These are phyloP conservation scores for Silene latifolia DNA, from an alignment of 148 eudicot genomes.

Conservation along the genomic window DNA sequence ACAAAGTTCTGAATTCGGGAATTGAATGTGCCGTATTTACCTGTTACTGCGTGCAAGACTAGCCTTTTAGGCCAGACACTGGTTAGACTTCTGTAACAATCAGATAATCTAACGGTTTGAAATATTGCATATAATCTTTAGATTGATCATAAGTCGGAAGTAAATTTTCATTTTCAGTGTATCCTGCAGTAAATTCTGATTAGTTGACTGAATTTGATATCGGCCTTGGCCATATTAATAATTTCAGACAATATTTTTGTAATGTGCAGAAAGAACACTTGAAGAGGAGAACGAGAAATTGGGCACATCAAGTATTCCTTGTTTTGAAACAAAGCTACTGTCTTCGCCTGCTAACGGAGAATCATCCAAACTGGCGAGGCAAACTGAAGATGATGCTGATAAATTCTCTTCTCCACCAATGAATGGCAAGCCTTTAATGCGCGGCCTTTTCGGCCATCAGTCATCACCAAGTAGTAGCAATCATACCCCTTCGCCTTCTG, in stretches of 20 bases:
- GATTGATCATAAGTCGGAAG: neutral
- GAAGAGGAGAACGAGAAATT: neutral
- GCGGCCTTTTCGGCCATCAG: slow-evolving; percentile 18
- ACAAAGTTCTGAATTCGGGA: neutral
- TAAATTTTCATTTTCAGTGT: slow-evolving; percentile 1
- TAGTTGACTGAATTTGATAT: neutral
- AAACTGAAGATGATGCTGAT: neutral
- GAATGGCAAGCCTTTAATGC: slow-evolving; percentile 18
- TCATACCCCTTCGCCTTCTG: slow-evolving; percentile 11
- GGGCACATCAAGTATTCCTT: neutral
- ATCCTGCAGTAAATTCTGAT: neutral
- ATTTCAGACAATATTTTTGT: neutral
- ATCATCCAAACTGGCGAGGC: slow-evolving; percentile 6
- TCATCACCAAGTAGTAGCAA: slow-evolving; percentile 11
- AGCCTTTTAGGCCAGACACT: neutral
- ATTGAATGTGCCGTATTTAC: neutral
- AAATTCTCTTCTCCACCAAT: slow-evolving; percentile 19
- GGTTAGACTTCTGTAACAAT: neutral
- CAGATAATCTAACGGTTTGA: neutral
- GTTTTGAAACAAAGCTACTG: slow-evolving; percentile 10
- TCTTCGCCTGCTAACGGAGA: slow-evolving; percentile 12
- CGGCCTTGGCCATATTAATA: neutral
- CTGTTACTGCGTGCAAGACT: neutral
- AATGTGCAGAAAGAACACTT: slow-evolving; percentile 16
- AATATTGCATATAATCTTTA: neutral